Conservation (phyloP, 75 land plant species). For the Isoetes taiwanensis region DNA sequence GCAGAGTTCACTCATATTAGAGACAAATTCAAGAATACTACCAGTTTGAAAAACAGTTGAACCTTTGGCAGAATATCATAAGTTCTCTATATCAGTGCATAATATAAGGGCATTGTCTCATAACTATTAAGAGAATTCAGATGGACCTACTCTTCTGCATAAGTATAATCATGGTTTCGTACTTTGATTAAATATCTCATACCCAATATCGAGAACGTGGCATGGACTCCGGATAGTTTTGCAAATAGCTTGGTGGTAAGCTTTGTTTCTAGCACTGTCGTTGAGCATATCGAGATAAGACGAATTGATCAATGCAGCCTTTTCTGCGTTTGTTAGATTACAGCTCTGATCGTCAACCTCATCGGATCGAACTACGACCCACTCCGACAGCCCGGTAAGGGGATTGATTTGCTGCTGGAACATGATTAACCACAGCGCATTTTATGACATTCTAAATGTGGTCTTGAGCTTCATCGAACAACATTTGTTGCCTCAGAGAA, state of each 20-base stretch:
- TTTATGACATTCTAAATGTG: too few species aligned
- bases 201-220: constrained; percentile 91
- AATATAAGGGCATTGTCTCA: background rate
- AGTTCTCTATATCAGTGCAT: background rate
- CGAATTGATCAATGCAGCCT: constrained; percentile 35
- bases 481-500: too few species aligned
- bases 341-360: constrained; percentile 13
- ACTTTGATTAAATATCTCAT: background rate
- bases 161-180: background rate
- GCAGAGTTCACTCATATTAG: constrained; percentile 1
- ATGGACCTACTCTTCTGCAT: background rate
- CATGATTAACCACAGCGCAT: too few species aligned
- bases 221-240: constrained; percentile 36
- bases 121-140: background rate
- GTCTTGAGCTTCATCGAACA: too few species aligned
- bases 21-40: constrained; percentile 7
- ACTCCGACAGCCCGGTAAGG: constrained; percentile 52
- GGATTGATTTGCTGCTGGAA: constrained; percentile 54
- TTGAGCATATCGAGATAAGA: constrained; percentile 93
- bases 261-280: constrained; percentile 46
- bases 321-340: background rate
- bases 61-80: background rate
- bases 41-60: background rate
- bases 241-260: constrained; percentile 48
- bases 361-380: constrained; percentile 54